Evolutionary conservation across 371 early-diverging fungal genomes (phyloP), one percentile per base, ranked within the genome.

Genomic region (Lichtheimia corymbifera): DNA sequence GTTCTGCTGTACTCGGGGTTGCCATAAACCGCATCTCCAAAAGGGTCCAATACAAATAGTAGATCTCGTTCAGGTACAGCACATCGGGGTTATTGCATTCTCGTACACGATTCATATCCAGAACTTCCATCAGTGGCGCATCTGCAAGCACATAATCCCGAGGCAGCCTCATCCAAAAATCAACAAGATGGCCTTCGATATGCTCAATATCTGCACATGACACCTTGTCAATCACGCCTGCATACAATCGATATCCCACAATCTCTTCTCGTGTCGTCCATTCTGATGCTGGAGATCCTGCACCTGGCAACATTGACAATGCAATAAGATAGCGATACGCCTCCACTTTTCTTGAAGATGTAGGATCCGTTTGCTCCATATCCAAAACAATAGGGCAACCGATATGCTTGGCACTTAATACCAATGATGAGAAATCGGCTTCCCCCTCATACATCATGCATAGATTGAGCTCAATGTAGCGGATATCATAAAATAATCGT

Each of bases 11-110:
- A 1, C 50, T 22, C 15, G 73, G 73, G 0, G 63, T 24, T 30
- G 63, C 62, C 76, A 78, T 73, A 20, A 78, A 17, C 6, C 79
- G 69, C 4, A 64, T 65, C 40, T 71, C 63, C 25, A 71, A 42
- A 1, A 57, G 50, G 17, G 75, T 43, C 76, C 76, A 78, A 24
- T 63, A 64, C 2, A 65, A 49, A 55, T 75, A 75, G 58, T 71
- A 73, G 0, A 59, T 25, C 5, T 61, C 58, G 44, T 71, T 75
- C 24, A 75, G 50, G 41, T 68, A 67, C n/a, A 78, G 65, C 2
- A 69, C 68, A 45, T 61, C 58, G 2, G 61, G 55, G 17, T 65
- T 64, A 1, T 50, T 40, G 30, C 69, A 74, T 30, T 67, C 65
- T 17, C 69, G 72, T 24, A 78, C 65, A 15, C 70, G 69, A 5